These are phyloP conservation scores for Pyricularia sp. DNA, from an alignment of 2,329 filamentous ascomycete genomes.

Conservation along the genomic window DNA sequence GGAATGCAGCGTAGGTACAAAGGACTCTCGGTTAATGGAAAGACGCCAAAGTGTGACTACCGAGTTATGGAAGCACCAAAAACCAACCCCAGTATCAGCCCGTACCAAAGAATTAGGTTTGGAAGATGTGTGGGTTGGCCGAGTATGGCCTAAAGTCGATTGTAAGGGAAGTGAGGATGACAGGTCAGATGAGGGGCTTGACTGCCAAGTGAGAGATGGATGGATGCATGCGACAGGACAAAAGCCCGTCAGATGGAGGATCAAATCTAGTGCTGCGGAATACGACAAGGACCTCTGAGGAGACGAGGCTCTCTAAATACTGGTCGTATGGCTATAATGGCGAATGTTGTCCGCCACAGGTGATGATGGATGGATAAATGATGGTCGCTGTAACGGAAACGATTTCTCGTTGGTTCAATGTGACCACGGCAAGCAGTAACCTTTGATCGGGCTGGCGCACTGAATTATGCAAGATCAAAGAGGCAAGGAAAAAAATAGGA, in stretches of 20 bases:
- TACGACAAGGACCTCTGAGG: not conserved
- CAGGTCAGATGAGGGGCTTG: not conserved
- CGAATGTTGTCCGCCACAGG: not conserved
- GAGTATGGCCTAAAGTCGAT: not conserved
- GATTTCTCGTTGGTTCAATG: not conserved
- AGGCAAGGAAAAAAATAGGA: not conserved
- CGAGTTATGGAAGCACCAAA: not conserved
- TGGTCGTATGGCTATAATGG: not conserved
- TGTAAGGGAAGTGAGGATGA: not conserved
- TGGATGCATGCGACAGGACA: not conserved
- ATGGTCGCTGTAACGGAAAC: not conserved
- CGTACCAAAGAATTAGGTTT: not conserved
- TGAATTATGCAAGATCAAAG: not conserved
- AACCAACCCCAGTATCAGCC: not conserved
- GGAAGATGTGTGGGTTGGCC: not conserved
- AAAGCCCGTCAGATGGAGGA: not conserved
- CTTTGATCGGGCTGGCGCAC: not conserved
- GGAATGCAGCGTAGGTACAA: not conserved
- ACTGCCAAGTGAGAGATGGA: not conserved
- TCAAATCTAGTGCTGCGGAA: not conserved
- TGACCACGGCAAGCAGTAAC: not conserved
- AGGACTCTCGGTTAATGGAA: not conserved
- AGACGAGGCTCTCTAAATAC: not conserved
- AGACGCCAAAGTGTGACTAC: not conserved
- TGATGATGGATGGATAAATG: not conserved